Base-by-base conservation (phyloP, 2,329 filamentous ascomycete species). In the Fusarium agapanthi region DNA sequence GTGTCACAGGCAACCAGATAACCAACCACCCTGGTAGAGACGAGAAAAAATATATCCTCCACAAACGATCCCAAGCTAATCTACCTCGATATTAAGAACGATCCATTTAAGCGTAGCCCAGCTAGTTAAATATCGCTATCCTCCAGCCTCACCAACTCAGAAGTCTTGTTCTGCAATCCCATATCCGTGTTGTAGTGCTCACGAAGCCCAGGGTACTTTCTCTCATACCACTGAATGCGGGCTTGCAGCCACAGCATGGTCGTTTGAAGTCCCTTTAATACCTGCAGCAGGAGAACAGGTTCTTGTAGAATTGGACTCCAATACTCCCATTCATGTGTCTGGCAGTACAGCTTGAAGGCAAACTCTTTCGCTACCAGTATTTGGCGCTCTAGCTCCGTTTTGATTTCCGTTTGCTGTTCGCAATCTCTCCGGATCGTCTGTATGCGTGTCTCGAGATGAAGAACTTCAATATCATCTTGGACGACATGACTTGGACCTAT, bases 171-270 rank as follows among this genome's bases (percentile, higher is more conserved):
- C 24, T 30, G 18, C 15, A 66, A 38, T 12, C 35, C 15, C 16
- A 20, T 43, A 32, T 64, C 18, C 28, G 5, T 16, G 11, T 43
- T 41, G 11, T 67, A 70, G 6, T 51, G 10, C 26, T 35, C 24
- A 20, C 48, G 48, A 24, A 73, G 34, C 5, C 15, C 32, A 28
- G 37, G 34, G 20, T 24, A 1, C n/a, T n/a, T n/a, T 32, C 16
- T 58, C 38, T 67, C 62, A 40, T 71, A 71, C 35, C 44, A 61
- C 24, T 61, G 58, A 47, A 73, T 43, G n/a, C 67, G 66, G 30
- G 55, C 54, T 26, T 41, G 47, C 58, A 64, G 44, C 40, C 50
- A 43, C n/a, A 67, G 16, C 16, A 58, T 34, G 15, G 45, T 22
- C 13, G 24, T 50, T 32, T 48, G 41, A 41, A 69, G 41, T n/a